A percentile compares a stretch with the other conserved stretches of the same genome.
Evolutionary conservation across 495 filamentous ascomycete genomes (phyloP).

Genomic region (Tuber calosporum): DNA sequence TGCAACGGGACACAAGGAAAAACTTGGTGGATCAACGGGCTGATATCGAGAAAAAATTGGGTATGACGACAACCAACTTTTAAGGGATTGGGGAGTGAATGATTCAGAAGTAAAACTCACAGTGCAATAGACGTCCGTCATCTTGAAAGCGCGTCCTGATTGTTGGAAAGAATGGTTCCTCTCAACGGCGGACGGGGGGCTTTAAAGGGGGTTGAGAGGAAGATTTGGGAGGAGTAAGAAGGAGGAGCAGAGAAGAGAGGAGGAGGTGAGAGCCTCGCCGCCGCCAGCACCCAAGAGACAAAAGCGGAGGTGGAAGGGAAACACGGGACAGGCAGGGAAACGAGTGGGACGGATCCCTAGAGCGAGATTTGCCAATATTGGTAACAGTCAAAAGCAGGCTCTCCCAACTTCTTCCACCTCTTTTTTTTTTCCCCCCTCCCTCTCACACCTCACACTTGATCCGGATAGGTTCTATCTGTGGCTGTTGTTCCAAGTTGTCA

Average conservation of each 20-base stretch:
- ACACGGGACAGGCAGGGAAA: conserved; percentile 2
- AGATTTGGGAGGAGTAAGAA: neutral
- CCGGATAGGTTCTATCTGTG: neutral
- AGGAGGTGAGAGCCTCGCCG: neutral
- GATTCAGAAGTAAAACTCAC: conserved; percentile 24
- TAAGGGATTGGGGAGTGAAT: conserved; percentile 1
- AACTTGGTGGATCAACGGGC: conserved; percentile 13
- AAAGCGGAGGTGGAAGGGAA: neutral
- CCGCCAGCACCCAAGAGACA: neutral
- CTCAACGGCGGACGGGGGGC: conserved; percentile 2
- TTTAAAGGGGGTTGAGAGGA: conserved; percentile 2
- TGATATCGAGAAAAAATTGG: neutral
- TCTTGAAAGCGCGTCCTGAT: conserved; percentile 6
- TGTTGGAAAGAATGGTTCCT: conserved; percentile 2
- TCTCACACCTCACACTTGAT: neutral
- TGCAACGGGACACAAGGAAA: conserved; percentile 12
- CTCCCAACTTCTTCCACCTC: neutral
- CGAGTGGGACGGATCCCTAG: neutral
- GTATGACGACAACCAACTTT: neutral
- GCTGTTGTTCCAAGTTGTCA: neutral
- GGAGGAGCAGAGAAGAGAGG: neutral
- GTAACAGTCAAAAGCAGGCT: neutral
- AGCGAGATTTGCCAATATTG: neutral
- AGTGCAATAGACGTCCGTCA: conserved; percentile 38
- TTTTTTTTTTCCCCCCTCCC: neutral